These are phyloP conservation scores for Apiospora rasikravindrae DNA, from an alignment of 2,329 filamentous ascomycete genomes.

Conservation along the genomic window DNA sequence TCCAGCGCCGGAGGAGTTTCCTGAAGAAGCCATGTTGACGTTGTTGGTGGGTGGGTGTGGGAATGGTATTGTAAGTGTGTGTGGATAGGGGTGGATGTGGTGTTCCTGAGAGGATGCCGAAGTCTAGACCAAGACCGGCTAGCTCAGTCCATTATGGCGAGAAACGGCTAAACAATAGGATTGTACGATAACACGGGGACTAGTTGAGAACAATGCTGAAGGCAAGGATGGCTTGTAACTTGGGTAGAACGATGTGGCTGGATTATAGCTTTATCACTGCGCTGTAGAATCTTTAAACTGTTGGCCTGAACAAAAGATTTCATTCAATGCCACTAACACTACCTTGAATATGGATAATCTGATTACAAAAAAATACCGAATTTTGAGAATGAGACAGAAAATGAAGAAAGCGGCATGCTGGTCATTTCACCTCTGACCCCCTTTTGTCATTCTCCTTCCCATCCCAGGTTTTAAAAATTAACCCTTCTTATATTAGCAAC, in stretches of 20 bases:
- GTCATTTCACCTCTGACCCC: too few species aligned
- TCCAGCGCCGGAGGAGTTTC: not conserved
- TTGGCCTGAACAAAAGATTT: too few species aligned
- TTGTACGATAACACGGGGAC: not conserved
- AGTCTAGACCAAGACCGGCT: not conserved
- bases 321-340: too few species aligned
- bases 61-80: not conserved
- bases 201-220: not conserved
- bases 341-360: not conserved
- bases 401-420: not conserved
- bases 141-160: not conserved
- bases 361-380: too few species aligned
- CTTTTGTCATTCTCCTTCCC: too few species aligned
- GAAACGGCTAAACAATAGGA: not conserved
- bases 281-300: not conserved
- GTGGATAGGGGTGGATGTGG: not conserved
- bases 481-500: too few species aligned
- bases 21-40: not conserved
- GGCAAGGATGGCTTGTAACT: too few species aligned
- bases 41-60: not conserved
- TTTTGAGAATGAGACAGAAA: too few species aligned
- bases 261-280: not conserved
- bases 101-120: not conserved
- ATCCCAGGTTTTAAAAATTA: too few species aligned
- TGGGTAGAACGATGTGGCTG: not conserved